Evolutionary conservation across 202 grass and related monocot genomes (phyloP), one percentile per base, ranked within the genome.

Genomic region (Panicum hallii): DNA sequence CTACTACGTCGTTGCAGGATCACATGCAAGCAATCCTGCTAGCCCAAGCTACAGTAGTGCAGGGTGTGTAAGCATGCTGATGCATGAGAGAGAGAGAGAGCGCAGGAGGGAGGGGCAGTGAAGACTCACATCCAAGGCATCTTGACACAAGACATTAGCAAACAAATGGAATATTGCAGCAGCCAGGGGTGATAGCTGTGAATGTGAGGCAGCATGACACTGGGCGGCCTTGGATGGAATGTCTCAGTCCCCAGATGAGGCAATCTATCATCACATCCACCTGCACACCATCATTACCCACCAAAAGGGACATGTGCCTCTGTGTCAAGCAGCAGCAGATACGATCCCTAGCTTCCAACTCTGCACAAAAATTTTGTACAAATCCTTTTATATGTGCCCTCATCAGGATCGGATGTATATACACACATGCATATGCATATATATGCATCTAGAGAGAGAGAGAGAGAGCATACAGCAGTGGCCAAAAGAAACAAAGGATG

Each of bases 111-210:
- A 26, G 26, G 28, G 46, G 58, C 53, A 89, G 87, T 93, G 97
- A 96, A 82, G 88, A 87, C 93, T 99, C 97, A 97, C 93, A 94
- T 99, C 97, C 83, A 81, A 82, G 88, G 95, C 89, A 95, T 90
- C 87, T 89, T 83, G 89, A 92, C 87, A 93, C 95, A 90, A 89
- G 88, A 79, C 89, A 92, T 89, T 92, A 99, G 91, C 92, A 93
- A 99, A 97, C 90, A 97, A 93, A 97, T 89, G 90, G 90, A 94
- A 99, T 93, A 90, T 99, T 89, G 86, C 90, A 94, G 91, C 47
- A 49, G 50, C 23, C 78, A 44, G 70, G 78, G 58, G 66, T 43
- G 34, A 66, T 74, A 73, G 54, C 67, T 79, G 72, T 78, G 86
- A 61, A 89, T 83, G 83, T 70, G 79, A 82, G 86, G 81, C 68